These are phyloP conservation scores for Mortierella sp. DNA, from an alignment of 371 early-diverging fungal genomes.

Conservation along the genomic window DNA sequence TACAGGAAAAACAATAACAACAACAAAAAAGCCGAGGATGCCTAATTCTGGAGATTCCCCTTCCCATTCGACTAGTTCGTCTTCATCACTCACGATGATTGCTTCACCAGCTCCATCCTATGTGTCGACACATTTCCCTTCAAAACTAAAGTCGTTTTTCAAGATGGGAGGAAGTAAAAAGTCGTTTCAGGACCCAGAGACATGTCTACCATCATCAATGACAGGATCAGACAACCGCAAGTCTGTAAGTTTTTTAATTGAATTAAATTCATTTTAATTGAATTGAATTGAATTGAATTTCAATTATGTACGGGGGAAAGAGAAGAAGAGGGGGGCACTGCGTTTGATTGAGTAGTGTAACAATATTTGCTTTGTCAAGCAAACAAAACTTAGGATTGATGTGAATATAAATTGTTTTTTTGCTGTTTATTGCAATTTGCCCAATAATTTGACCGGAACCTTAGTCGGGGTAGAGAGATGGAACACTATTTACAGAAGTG, in stretches of 20 bases:
- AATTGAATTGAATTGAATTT: background rate
- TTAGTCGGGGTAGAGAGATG: too few species aligned
- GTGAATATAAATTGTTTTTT: too few species aligned
- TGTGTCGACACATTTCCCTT: conserved; percentile 29
- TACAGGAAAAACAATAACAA: background rate
- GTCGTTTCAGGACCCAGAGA: background rate
- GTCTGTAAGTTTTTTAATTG: conserved; percentile 15
- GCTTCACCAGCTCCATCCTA: conserved; percentile 47
- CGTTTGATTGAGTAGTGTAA: too few species aligned
- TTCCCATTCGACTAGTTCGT: conserved; percentile 37
- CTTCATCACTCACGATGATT: conserved; percentile 49
- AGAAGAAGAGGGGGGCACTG: too few species aligned
- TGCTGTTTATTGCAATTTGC: too few species aligned
- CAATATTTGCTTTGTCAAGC: too few species aligned
- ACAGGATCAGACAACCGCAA: conserved; percentile 8
- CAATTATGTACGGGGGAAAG: too few species aligned
- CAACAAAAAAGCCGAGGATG: background rate
- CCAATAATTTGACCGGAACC: too few species aligned
- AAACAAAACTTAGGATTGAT: too few species aligned
- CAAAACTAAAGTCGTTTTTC: conserved; percentile 43
- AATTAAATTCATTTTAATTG: background rate
- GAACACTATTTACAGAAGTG: too few species aligned
- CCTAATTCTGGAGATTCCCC: conserved; percentile 17
- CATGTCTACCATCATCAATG: background rate
- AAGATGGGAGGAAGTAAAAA: conserved; percentile 23